Percentiles rank a stretch among this genome's conserved stretches.
These are phyloP conservation scores for Cicer judaicum DNA, from an alignment of 306 rosid genomes.

Conservation along the genomic window DNA sequence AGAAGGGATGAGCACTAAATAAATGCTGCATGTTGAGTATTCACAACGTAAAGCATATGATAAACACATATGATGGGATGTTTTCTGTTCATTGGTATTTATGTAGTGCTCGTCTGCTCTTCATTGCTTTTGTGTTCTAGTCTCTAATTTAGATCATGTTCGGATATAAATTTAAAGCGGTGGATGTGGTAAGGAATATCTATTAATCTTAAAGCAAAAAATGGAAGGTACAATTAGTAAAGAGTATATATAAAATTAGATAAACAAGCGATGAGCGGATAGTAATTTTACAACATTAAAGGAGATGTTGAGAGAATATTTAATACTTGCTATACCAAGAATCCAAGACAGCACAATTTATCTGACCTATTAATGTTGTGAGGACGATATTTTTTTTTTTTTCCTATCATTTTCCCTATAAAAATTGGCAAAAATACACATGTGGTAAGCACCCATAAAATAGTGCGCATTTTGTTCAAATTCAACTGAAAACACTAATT, in stretches of 20 bases:
- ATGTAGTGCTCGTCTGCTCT: not conserved
- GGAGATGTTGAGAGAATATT: too few species aligned
- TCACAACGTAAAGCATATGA: slow-evolving; percentile 7
- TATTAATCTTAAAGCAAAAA: not conserved
- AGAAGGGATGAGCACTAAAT: slow-evolving; percentile 20
- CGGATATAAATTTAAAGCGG: slow-evolving; percentile 33
- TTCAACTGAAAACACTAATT: not conserved
- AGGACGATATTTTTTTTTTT: too few species aligned
- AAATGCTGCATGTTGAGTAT: not conserved
- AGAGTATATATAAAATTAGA: too few species aligned
- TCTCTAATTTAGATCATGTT: slow-evolving; percentile 22
- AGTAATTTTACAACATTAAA: too few species aligned
- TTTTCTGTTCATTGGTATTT: not conserved
- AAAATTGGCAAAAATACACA: slow-evolving; percentile 2
- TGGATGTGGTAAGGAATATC: not conserved
- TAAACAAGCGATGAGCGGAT: too few species aligned
- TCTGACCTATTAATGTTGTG: too few species aligned
- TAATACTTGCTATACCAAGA: too few species aligned
- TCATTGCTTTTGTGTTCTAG: not conserved
- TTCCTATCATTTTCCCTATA: not conserved
- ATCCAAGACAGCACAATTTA: too few species aligned
- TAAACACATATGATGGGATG: not conserved
- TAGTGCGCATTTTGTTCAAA: not conserved
- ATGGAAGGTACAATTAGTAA: not conserved
- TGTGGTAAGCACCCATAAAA: too few species aligned